A percentile compares a stretch with the other conserved stretches of the same genome.
Conservation (phyloP, 2,329 filamentous ascomycete species). For the Aspergillus proliferans region DNA sequence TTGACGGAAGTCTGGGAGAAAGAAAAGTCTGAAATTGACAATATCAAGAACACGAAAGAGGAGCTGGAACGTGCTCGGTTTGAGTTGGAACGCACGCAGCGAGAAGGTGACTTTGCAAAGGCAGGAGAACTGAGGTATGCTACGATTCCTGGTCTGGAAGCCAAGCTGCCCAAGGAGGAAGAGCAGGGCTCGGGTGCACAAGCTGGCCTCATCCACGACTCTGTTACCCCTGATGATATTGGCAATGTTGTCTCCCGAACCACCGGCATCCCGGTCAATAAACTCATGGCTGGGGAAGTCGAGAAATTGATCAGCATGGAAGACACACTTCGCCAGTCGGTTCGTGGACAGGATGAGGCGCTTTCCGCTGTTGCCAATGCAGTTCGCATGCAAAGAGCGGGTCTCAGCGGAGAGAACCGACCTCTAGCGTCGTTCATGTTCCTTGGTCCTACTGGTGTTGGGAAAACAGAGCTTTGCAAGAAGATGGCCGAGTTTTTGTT, state of each 20-base stretch:
- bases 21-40: slow-evolving; percentile 77
- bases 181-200: slow-evolving; percentile 43
- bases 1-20: slow-evolving; percentile 84
- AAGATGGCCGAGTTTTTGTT: slow-evolving; percentile 91
- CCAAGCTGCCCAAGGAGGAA: slow-evolving; percentile 68
- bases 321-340: slow-evolving; percentile 71
- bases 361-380: slow-evolving; percentile 86
- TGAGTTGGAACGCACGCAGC: slow-evolving; percentile 80
- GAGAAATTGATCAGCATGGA: slow-evolving; percentile 97
- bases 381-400: slow-evolving; percentile 87
- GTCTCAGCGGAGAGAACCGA: slow-evolving; percentile 82
- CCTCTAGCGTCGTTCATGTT: slow-evolving; percentile 97
- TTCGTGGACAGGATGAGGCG: slow-evolving; percentile 91
- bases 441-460: slow-evolving; percentile 90
- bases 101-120: slow-evolving; percentile 78
- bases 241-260: slow-evolving; percentile 82
- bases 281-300: slow-evolving; percentile 86
- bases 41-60: slow-evolving; percentile 78
- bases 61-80: slow-evolving; percentile 80
- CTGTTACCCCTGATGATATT: slow-evolving; percentile 93
- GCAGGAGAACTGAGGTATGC: slow-evolving; percentile 90
- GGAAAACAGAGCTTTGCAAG: slow-evolving; percentile 96
- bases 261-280: slow-evolving; percentile 87
- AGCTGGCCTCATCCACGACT: slow-evolving; percentile 71
- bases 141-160: slow-evolving; percentile 73